phyloP scores from a whole-genome alignment of 805 yeast genomes.

The Starmerella bacillaris region DNA sequence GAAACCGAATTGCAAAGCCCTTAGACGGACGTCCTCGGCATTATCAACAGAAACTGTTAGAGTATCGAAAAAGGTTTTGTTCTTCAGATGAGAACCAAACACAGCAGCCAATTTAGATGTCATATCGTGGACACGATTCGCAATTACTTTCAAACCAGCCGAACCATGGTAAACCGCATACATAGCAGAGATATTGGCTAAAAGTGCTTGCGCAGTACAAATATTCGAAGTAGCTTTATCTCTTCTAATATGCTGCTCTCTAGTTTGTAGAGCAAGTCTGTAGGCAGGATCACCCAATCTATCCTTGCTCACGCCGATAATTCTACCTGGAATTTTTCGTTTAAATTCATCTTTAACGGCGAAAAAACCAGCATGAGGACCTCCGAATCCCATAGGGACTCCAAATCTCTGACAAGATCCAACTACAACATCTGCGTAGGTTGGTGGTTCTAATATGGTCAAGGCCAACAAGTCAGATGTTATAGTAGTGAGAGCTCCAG shows the following conservation, averaged over 20 bases:
- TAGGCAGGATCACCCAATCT: constrained; percentile 77
- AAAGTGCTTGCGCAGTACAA: constrained; percentile 91
- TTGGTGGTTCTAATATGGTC: constrained; percentile 69
- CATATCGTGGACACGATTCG: constrained; percentile 54
- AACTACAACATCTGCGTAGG: constrained; percentile 81
- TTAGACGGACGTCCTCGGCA: constrained; percentile 38
- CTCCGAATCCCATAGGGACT: constrained; percentile 95
- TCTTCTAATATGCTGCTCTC: constrained; percentile 95
- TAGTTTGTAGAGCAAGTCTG: constrained; percentile 86
- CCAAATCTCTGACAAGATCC: constrained; percentile 94
- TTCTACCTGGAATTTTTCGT: constrained; percentile 91
- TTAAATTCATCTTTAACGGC: constrained; percentile 66
- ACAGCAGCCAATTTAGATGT: constrained; percentile 53
- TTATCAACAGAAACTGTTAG: constrained; percentile 37
- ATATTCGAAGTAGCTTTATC: constrained; percentile 96
- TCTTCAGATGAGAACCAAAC: constrained; percentile 33
- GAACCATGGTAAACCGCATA: constrained; percentile 96
- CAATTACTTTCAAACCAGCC: constrained; percentile 60
- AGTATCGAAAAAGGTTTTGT: constrained; percentile 70
- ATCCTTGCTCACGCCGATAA: constrained; percentile 84
- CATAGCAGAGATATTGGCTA: constrained; percentile 90
- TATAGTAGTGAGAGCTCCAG: constrained; percentile 61
- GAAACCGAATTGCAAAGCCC: constrained; percentile 48
- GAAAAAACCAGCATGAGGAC: constrained; percentile 97
- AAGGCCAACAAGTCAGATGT: constrained; percentile 88